Conservation (phyloP, 163 green algal species). For the Volvox carteri region DNA sequence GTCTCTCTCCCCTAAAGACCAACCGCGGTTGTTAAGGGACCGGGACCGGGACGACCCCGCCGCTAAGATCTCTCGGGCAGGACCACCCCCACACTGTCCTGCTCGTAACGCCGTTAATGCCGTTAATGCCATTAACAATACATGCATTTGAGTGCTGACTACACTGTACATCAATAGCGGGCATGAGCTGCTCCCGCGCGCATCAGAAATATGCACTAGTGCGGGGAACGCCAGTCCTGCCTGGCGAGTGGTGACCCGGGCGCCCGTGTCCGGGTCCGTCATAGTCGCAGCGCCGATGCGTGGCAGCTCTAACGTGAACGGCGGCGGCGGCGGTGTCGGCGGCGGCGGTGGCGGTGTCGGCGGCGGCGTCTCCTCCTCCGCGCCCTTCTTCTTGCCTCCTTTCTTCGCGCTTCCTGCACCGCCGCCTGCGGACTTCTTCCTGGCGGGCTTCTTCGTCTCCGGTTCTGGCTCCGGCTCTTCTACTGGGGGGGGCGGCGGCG, state of each 20-base stretch:
- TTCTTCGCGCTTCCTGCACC: not conserved
- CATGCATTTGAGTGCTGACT: too few species aligned
- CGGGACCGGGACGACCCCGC: too few species aligned
- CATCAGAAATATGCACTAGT: too few species aligned
- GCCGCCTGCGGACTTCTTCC: not conserved
- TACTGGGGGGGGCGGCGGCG: constrained; percentile 24
- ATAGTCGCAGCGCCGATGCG: constrained; percentile 20
- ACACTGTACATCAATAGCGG: too few species aligned
- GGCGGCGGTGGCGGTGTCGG: constrained; percentile 25
- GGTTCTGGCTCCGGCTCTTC: constrained; percentile 51
- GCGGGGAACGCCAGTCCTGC: too few species aligned
- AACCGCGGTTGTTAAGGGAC: too few species aligned
- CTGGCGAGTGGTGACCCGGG: constrained; percentile 61
- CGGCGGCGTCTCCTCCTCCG: constrained; percentile 28
- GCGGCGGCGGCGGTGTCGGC: constrained; percentile 43
- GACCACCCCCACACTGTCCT: too few species aligned
- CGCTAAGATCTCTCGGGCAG: too few species aligned
- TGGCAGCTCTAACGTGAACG: constrained; percentile 49
- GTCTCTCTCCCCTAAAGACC: too few species aligned
- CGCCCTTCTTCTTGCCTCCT: constrained; percentile 37
- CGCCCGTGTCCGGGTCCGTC: constrained; percentile 69
- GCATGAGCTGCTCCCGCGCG: too few species aligned
- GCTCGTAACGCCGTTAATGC: too few species aligned
- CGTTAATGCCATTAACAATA: too few species aligned
- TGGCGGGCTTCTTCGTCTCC: not conserved